Percentiles rank a stretch among this genome's conserved stretches.
Conservation (phyloP, 2,329 filamentous ascomycete genomes). For the Fusarium sp. region DNA sequence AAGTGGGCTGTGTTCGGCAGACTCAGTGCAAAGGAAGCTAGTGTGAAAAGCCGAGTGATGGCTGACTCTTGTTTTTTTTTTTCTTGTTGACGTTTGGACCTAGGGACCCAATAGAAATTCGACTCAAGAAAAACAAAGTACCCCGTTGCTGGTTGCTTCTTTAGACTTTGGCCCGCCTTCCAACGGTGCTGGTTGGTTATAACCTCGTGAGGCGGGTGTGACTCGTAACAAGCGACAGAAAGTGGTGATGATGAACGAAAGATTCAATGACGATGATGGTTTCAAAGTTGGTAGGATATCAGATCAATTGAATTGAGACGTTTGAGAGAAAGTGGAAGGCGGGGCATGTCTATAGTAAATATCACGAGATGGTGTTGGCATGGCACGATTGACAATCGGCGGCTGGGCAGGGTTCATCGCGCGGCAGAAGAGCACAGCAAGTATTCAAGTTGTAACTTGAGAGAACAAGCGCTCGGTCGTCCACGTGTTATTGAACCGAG, state of each 20-base stretch:
- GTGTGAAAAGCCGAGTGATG: slow-evolving; percentile 12
- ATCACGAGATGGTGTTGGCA: slow-evolving; percentile 38
- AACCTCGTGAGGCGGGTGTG: slow-evolving; percentile 30
- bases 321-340: slow-evolving; percentile 12
- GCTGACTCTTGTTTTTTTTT: slow-evolving; percentile 34
- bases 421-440: slow-evolving; percentile 2
- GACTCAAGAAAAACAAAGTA: slow-evolving; percentile 32
- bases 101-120: slow-evolving; percentile 2
- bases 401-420: slow-evolving; percentile 33
- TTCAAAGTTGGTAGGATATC: neutral
- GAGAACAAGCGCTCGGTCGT: slow-evolving; percentile 40
- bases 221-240: slow-evolving; percentile 36
- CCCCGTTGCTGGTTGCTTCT: slow-evolving; percentile 27
- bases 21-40: slow-evolving; percentile 5
- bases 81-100: slow-evolving; percentile 11
- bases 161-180: slow-evolving; percentile 25
- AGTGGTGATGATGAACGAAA: slow-evolving; percentile 4
- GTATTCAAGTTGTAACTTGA: slow-evolving; percentile 23
- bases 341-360: slow-evolving; percentile 39
- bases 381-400: slow-evolving; percentile 31
- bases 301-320: neutral
- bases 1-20: slow-evolving; percentile 32
- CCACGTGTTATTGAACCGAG: slow-evolving; percentile 48
- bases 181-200: slow-evolving; percentile 31
- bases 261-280: slow-evolving; percentile 17